These are phyloP conservation scores for Saccharomycopsis olivae DNA, from an alignment of 805 yeast genomes.

Conservation along the genomic window DNA sequence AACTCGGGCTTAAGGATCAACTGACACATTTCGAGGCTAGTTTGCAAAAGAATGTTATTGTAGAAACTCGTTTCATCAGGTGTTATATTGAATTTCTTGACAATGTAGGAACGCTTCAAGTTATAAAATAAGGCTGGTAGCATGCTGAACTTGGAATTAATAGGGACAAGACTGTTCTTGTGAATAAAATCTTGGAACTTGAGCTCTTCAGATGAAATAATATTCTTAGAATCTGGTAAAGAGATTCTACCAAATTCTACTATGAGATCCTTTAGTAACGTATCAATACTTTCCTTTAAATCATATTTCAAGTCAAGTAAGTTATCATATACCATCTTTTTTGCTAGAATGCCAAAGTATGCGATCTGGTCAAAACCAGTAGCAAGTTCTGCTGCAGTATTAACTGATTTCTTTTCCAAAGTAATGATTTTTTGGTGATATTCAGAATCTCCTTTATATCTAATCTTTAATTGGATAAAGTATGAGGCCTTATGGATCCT, in stretches of 20 bases:
- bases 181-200: slow-evolving; percentile 1
- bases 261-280: slow-evolving; percentile 6
- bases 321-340: slow-evolving; percentile 27
- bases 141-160: slow-evolving; percentile 15
- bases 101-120: slow-evolving; percentile 28
- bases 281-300: slow-evolving; percentile 23
- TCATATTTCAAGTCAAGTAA: slow-evolving; percentile 24
- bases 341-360: slow-evolving; percentile 25
- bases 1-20: slow-evolving; percentile 2
- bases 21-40: slow-evolving; percentile 17
- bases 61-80: slow-evolving; percentile 37
- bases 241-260: slow-evolving; percentile 3
- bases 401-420: neutral
- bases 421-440: neutral
- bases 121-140: slow-evolving; percentile 27
- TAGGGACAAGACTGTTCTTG: slow-evolving; percentile 4
- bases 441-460: neutral
- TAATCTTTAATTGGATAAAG: slow-evolving; percentile 8
- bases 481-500: slow-evolving; percentile 20
- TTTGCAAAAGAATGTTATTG: slow-evolving; percentile 26
- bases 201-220: slow-evolving; percentile 4
- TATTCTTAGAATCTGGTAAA: slow-evolving; percentile 10
- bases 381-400: slow-evolving; percentile 1
- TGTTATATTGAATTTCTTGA: slow-evolving; percentile 30
- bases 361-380: slow-evolving; percentile 25